Percentiles rank a stretch among this genome's conserved stretches.
phyloP scores from a whole-genome alignment of 768 basidiomycete species.

The Harrya chromipes region DNA sequence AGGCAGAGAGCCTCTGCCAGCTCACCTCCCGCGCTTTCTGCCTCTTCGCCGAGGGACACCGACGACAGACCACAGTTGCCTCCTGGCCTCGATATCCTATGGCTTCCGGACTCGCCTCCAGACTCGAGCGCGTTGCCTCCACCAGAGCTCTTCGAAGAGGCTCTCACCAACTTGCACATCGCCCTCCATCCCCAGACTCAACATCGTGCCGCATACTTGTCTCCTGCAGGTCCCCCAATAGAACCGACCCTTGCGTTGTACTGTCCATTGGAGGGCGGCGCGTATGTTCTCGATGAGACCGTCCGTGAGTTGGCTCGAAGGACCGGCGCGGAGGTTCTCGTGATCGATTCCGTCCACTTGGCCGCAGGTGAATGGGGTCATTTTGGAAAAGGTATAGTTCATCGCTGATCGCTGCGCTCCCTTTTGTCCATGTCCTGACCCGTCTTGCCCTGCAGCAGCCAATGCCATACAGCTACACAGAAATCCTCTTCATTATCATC shows the following conservation, averaged over 20 bases:
- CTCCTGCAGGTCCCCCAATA: conserved; percentile 49
- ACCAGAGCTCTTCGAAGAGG: conserved; percentile 72
- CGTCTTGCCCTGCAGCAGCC: conserved; percentile 50
- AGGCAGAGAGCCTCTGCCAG: conserved; percentile 12
- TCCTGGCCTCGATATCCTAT: conserved; percentile 58
- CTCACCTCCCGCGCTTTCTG: neutral
- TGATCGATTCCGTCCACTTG: conserved; percentile 80
- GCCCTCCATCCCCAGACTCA: conserved; percentile 81
- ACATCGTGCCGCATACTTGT: conserved; percentile 61
- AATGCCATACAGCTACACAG: conserved; percentile 61
- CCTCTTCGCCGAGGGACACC: conserved; percentile 14
- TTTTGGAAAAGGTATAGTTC: conserved; percentile 68
- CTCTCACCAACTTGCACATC: conserved; percentile 70
- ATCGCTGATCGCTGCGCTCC: neutral
- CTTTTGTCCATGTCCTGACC: conserved; percentile 7
- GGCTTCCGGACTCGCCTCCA: conserved; percentile 45
- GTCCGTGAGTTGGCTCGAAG: conserved; percentile 73
- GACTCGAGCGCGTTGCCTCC: conserved; percentile 51
- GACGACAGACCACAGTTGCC: conserved; percentile 48
- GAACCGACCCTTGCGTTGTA: conserved; percentile 87
- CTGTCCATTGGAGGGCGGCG: conserved; percentile 80
- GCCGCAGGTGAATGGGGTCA: conserved; percentile 86
- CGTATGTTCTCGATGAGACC: conserved; percentile 76
- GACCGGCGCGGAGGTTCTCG: conserved; percentile 76
- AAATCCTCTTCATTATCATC: conserved; percentile 73